Base-by-base conservation (phyloP, 495 filamentous ascomycete species). In the Hypoxylon crocopeplum region DNA sequence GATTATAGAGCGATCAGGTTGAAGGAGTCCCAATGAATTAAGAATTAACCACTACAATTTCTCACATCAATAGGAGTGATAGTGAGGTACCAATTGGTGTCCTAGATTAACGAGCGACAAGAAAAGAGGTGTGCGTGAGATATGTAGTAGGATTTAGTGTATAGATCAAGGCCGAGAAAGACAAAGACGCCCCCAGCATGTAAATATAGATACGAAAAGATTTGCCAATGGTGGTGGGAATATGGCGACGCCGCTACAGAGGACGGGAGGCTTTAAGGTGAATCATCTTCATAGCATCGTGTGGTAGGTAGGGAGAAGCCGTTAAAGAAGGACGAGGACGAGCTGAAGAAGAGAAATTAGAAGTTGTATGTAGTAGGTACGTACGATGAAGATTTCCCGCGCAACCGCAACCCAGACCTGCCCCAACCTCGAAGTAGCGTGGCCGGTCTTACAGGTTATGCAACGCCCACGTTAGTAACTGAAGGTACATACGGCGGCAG, bases 251-350 rank as follows among this genome's bases (percentile, higher is more conserved):
- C 38, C 45, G 51, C 27, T 59, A 42, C 41, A 60, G 45, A 51
- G 53, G 27, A 38, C 42, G n/a, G 22, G 47, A 20, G 45, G 16
- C 22, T 42, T 27, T 10, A 36, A 48, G 48, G 21, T 37, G 16
- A 48, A 62, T 44, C 62, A 66, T 64, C 17, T 38, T 64, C n/a
- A n/a, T n/a, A n/a, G n/a, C n/a, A 58, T 46, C 36, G 54, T 27
- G 17, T 24, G 57, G 48, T 39, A 34, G 53, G 41, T 40, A 40
- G 47, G 34, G 40, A 40, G 32, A 48, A 53, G 15, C 37, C 51
- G 39, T 40, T 48, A 33, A 39, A 59, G 47, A 37, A 45, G 44
- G 21, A 48, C 15, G 19, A 57, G 50, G 38, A 29, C 21, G 47
- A 62, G 51, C 39, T 62, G 44, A 52, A 42, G 48, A 53, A 24